Base-by-base conservation (phyloP, 2,329 filamentous ascomycete species). In the Samsoniella hepiali region DNA sequence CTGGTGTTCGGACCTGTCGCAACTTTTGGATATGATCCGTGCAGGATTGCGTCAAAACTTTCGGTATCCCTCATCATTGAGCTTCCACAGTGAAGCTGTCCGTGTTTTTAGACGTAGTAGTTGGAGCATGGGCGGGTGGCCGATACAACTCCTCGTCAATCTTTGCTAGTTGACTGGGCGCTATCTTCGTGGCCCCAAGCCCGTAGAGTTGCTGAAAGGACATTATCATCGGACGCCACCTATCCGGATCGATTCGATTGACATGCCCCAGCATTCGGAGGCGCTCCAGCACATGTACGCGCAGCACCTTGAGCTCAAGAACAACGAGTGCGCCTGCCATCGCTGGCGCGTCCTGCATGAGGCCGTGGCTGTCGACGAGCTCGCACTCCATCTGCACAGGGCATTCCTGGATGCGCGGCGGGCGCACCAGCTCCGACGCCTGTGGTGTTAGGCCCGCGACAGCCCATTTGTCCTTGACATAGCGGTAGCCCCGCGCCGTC, bases 191-290 rank as follows among this genome's bases (percentile, higher is more conserved):
- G 58, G 65, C 64, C n/a, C 62, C 67, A 64, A 76, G 67, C 0
- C 77, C 78, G 65, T 80, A 79, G 8, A 79, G 68, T 62, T 80
- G 72, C 66, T 77, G 76, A 63, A 80, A 81, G 54, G 67, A 73
- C 76, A 78, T 79, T 50, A 81, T 76, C 68, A 80, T 69, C 2
- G 79, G 78, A 58, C 71, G 69, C 78, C 78, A 80, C 53, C 69
- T 72, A 64, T 80, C 76, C 1, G 77, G 72, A 64, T 80, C 77
- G 58, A 80, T 69, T 4, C 76, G 69, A 64, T 81, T 79, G 31
- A 67, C 60, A 64, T 74, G 60, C 7, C 77, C 78, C 5, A 67
- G 67, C 72, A 78, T 69, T 15, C 73, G 68, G 49, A 80, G 61
- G 1, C 70, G 63, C 8, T 74, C 65, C 22, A 71, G 55, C 36